Percentiles rank a stretch among this genome's conserved stretches.
Conservation (phyloP, 139 green algal genomes). For the Coccomyxa sp. region DNA sequence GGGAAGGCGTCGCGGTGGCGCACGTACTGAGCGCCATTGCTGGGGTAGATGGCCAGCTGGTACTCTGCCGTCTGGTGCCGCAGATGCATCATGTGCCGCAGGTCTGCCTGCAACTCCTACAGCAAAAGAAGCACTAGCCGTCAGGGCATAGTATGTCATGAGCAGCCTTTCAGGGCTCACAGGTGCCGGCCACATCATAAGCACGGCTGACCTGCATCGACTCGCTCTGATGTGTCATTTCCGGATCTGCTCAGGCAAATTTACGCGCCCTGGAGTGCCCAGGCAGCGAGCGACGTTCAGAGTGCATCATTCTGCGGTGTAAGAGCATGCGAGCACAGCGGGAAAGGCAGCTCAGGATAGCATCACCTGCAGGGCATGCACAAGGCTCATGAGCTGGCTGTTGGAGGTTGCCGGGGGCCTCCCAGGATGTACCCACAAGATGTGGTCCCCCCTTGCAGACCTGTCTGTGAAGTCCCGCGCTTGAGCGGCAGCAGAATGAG, state of each 20-base stretch:
- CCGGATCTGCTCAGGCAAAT: too few species aligned
- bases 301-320: too few species aligned
- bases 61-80: constrained; percentile 32
- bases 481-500: background rate
- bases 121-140: background rate
- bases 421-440: constrained; percentile 34
- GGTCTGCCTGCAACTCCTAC: constrained; percentile 38
- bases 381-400: constrained; percentile 14
- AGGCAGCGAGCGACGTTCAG: too few species aligned
- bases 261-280: too few species aligned
- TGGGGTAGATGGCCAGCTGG: constrained; percentile 34
- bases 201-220: too few species aligned
- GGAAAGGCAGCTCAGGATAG: constrained; percentile 4
- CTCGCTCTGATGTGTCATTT: too few species aligned
- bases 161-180: too few species aligned
- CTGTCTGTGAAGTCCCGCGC: constrained; percentile 3
- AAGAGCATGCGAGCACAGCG: background rate
- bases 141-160: background rate
- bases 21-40: constrained; percentile 24
- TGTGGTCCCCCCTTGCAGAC: constrained; percentile 24
- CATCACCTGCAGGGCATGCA: constrained; percentile 29
- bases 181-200: too few species aligned
- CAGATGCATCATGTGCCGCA: constrained; percentile 35
- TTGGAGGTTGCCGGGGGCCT: constrained; percentile 23
- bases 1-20: constrained; percentile 48